Percentiles rank a stretch among this genome's conserved stretches.
phyloP scores from a whole-genome alignment of 108 stramenopile genomes.

The Skeletonema potamos region DNA sequence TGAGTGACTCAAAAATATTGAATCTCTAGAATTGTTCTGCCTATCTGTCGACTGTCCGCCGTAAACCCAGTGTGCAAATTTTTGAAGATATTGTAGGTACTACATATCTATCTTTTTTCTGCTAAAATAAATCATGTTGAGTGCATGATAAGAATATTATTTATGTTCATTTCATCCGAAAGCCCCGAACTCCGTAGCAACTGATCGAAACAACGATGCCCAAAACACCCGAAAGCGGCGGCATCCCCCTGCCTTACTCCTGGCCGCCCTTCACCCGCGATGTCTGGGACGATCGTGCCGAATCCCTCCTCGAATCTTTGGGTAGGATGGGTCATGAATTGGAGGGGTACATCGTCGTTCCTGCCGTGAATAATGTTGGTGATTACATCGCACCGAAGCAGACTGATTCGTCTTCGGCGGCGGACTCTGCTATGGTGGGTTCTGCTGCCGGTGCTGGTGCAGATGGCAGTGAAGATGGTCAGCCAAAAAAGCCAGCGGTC shows the following conservation, averaged over 20 bases:
- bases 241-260: constrained; percentile 44
- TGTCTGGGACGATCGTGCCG: constrained; percentile 39
- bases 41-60: no score
- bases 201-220: constrained; percentile 32
- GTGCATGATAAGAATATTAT: no score
- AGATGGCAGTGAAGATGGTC: not conserved
- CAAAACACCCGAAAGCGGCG: constrained; percentile 36
- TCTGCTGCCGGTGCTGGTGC: not conserved
- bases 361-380: constrained; percentile 1
- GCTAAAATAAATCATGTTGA: no score
- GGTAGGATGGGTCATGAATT: constrained; percentile 39
- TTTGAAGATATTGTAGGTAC: no score
- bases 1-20: no score
- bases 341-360: constrained; percentile 24
- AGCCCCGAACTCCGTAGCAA: no score
- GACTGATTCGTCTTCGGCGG: not conserved
- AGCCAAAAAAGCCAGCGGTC: not conserved
- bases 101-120: no score
- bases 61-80: no score
- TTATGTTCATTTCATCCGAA: no score
- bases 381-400: not conserved
- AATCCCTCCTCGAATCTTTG: constrained; percentile 22
- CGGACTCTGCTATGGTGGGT: not conserved
- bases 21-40: no score
- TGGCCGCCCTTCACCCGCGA: constrained; percentile 46